These are phyloP conservation scores for Lepidium campestre DNA, from an alignment of 441 rosid genomes.

Conservation along the genomic window DNA sequence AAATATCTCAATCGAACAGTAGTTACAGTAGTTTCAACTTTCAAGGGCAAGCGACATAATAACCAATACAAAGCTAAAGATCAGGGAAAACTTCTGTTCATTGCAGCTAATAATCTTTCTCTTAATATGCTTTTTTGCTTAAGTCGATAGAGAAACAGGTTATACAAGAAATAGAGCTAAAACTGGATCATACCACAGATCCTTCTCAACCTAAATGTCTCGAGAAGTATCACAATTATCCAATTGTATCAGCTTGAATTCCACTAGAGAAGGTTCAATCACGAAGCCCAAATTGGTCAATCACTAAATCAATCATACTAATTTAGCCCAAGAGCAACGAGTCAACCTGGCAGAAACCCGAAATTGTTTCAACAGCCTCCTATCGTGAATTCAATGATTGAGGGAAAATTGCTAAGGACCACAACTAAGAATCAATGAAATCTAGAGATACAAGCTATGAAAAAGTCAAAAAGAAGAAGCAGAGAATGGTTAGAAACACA, in stretches of 20 bases:
- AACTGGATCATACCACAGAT: conserved; percentile 2
- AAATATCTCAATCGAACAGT: conserved; percentile 4
- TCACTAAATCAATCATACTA: neutral
- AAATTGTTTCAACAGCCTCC: neutral
- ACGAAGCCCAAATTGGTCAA: neutral
- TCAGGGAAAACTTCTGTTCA: neutral
- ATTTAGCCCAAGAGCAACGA: neutral
- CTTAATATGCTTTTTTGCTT: neutral
- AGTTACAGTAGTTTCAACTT: no score
- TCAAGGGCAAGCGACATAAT: neutral
- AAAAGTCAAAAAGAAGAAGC: neutral
- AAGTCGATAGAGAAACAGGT: neutral
- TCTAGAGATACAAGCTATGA: neutral
- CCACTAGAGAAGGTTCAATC: neutral
- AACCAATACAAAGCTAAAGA: neutral
- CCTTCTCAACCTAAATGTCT: neutral
- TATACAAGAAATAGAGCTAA: neutral
- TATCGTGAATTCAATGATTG: neutral
- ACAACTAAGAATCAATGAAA: neutral
- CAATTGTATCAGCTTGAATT: conserved; percentile 3
- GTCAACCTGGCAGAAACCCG: neutral
- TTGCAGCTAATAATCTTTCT: conserved; percentile 3
- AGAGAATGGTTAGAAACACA: neutral
- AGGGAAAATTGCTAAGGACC: neutral
- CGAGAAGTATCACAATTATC: neutral